A percentile compares a stretch with the other conserved stretches of the same genome.
Evolutionary conservation across 1,284 basidiomycete genomes (phyloP).

Genomic region (Gymnopus androsaceus): DNA sequence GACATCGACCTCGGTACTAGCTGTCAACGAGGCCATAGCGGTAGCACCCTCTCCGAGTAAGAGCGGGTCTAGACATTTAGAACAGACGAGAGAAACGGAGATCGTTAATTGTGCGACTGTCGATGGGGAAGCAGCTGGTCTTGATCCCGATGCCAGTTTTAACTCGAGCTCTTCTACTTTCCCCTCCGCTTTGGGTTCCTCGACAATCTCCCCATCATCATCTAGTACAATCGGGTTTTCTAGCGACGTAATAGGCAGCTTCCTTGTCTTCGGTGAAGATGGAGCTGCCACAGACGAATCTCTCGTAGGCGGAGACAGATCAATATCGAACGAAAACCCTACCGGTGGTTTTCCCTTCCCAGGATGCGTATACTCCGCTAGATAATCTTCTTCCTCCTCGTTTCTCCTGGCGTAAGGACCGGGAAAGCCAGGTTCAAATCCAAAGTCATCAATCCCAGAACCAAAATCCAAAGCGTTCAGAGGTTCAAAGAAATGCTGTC

Average conservation of each 20-base stretch:
- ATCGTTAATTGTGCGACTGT: no score
- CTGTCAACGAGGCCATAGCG: no score
- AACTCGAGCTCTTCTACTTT: slow-evolving; percentile 6
- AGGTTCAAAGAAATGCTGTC: not conserved
- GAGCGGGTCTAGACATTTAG: slow-evolving; percentile 59
- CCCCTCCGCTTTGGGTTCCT: not conserved
- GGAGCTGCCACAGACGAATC: not conserved
- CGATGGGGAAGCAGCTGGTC: slow-evolving; percentile 11
- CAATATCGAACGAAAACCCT: slow-evolving; percentile 72
- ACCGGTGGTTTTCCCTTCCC: slow-evolving; percentile 42
- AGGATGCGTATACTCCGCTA: slow-evolving; percentile 65
- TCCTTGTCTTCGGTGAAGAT: not conserved
- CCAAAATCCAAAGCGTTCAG: not conserved
- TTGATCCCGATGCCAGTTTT: no score
- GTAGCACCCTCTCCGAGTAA: slow-evolving; percentile 40
- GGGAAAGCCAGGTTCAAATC: not conserved
- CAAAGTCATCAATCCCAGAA: no score
- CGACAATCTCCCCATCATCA: slow-evolving; percentile 30
- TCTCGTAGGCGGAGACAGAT: slow-evolving; percentile 19
- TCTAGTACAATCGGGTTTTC: slow-evolving; percentile 37
- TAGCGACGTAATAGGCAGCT: slow-evolving; percentile 30
- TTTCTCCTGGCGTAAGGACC: slow-evolving; percentile 19
- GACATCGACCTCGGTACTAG: slow-evolving; percentile 25
- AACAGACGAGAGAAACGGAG: slow-evolving; percentile 54
- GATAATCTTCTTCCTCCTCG: slow-evolving; percentile 55